A percentile compares a stretch with the other conserved stretches of the same genome.
Conservation (phyloP, 2,329 filamentous ascomycete genomes). For the Aspergillus cejpii region DNA sequence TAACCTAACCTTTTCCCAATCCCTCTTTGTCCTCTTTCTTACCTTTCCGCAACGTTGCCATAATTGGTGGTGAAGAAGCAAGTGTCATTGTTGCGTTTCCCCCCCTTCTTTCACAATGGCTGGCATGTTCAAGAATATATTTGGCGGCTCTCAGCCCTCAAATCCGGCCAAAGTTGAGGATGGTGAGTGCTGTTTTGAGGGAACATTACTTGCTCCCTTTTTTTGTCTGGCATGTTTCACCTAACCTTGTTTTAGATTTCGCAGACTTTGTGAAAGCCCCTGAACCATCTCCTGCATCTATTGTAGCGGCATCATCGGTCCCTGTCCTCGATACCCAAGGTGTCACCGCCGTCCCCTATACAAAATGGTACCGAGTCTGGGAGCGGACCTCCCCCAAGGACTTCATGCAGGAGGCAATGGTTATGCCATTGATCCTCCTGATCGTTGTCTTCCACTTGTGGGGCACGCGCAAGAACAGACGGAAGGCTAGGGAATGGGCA, state of each 20-base stretch:
- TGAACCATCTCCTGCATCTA: conserved; percentile 52
- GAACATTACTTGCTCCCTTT: conserved; percentile 6
- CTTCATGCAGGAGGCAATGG: conserved; percentile 79
- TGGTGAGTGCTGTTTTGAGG: conserved; percentile 25
- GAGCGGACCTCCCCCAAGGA: conserved; percentile 78
- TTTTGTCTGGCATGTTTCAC: conserved; percentile 1
- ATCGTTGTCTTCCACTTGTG: conserved; percentile 73
- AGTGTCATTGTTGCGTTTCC: conserved; percentile 17
- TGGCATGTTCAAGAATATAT: conserved; percentile 37
- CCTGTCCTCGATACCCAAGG: conserved; percentile 44
- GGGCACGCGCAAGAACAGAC: conserved; percentile 71
- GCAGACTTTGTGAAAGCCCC: conserved; percentile 83
- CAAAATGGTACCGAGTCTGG: conserved; percentile 95
- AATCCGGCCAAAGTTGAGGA: conserved; percentile 30
- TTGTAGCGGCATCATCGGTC: conserved; percentile 36
- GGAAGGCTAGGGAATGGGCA: conserved; percentile 74
- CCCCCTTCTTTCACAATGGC: conserved; percentile 30
- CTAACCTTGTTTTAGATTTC: conserved; percentile 58
- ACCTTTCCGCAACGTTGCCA: conserved; percentile 18
- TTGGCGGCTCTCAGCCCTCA: conserved; percentile 31
- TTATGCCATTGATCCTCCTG: conserved; percentile 66
- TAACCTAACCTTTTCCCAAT: conserved; percentile 8
- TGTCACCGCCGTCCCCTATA: conserved; percentile 60
- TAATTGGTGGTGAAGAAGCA: conserved; percentile 5
- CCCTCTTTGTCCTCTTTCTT: conserved; percentile 12